Percentiles rank a stretch among this genome's conserved stretches.
Conservation (phyloP, 257 asterid genomes). For the Datura wrightii region DNA sequence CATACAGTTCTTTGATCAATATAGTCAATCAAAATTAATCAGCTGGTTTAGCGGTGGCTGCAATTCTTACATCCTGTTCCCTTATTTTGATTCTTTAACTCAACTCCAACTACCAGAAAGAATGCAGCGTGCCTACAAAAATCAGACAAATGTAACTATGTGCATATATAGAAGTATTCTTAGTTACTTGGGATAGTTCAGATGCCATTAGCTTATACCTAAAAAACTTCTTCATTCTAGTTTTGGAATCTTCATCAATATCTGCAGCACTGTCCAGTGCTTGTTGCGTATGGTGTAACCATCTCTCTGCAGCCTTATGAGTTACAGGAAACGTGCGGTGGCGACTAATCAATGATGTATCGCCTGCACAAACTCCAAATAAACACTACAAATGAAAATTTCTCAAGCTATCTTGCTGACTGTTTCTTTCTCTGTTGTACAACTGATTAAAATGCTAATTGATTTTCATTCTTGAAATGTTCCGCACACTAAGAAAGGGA, state of each 20-base stretch:
- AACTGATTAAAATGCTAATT: background rate
- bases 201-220: constrained; percentile 53
- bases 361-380: constrained; percentile 58
- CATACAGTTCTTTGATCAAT: background rate
- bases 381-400: background rate
- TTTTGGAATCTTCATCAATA: constrained; percentile 78
- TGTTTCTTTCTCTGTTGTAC: background rate
- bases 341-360: constrained; percentile 96
- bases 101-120: constrained; percentile 92
- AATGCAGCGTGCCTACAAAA: constrained; percentile 87
- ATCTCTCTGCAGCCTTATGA: constrained; percentile 89
- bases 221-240: constrained; percentile 80
- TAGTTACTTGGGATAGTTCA: background rate
- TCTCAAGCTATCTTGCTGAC: constrained; percentile 6
- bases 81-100: constrained; percentile 66
- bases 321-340: constrained; percentile 95
- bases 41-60: constrained; percentile 54
- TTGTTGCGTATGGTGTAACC: constrained; percentile 92
- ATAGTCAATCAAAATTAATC: constrained; percentile 35
- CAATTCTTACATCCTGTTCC: constrained; percentile 59
- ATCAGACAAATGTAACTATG: background rate
- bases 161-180: background rate
- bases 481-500: background rate
- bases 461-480: background rate
- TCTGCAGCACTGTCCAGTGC: constrained; percentile 66